These are phyloP conservation scores for Luffa acutangula DNA, from an alignment of 306 rosid species.

Conservation along the genomic window DNA sequence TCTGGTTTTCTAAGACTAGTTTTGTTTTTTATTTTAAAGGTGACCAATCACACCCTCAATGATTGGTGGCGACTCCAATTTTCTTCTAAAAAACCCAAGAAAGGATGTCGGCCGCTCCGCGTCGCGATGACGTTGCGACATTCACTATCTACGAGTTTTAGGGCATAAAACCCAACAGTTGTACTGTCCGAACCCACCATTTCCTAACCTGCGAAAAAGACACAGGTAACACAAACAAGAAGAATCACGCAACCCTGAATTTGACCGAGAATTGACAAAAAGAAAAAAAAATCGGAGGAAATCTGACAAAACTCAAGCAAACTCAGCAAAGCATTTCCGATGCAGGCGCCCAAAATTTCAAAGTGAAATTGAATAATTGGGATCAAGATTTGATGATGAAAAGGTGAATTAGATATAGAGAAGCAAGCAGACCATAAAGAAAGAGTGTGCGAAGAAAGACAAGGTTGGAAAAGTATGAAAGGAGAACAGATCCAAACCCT, in stretches of 20 bases:
- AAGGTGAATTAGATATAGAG: neutral
- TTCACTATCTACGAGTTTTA: too few relatives aligned
- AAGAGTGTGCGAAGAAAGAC: neutral
- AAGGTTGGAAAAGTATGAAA: neutral
- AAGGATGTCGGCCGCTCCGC: too few relatives aligned
- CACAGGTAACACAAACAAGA: neutral
- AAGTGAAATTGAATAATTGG: neutral
- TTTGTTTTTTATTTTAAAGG: too few relatives aligned
- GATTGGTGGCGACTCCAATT: too few relatives aligned
- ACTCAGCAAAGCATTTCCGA: neutral
- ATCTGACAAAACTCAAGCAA: neutral
- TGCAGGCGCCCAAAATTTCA: neutral
- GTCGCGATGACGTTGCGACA: too few relatives aligned
- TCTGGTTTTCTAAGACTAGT: too few relatives aligned
- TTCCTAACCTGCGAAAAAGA: constrained; percentile 9
- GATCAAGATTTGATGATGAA: neutral
- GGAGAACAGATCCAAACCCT: constrained; percentile 6
- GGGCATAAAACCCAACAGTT: too few relatives aligned
- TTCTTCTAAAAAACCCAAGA: too few relatives aligned
- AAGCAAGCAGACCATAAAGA: neutral
- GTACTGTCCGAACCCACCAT: constrained; percentile 61
- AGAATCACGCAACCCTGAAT: constrained; percentile 2
- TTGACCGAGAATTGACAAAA: constrained; percentile 9
- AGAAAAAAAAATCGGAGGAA: neutral
- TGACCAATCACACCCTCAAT: too few relatives aligned